Percentiles rank a stretch among this genome's conserved stretches.
phyloP scores from a whole-genome alignment of 768 basidiomycete genomes.

The Chalciporus pseudorubinellus region DNA sequence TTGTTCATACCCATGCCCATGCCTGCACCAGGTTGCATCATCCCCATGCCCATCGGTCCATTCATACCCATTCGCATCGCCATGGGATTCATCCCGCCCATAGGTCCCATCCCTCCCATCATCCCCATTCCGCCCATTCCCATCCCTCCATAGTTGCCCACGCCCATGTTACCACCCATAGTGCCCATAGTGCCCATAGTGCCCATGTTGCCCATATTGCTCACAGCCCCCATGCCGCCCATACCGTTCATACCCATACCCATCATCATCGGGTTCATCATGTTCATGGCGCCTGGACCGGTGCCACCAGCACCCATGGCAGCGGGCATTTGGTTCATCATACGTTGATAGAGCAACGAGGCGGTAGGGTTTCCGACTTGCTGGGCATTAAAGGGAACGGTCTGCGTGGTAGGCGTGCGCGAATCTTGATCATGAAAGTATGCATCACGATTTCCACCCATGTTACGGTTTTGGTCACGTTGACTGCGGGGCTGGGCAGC shows the following conservation, averaged over 20 bases:
- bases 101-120: slow-evolving; percentile 31
- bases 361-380: slow-evolving; percentile 36
- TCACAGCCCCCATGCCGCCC: slow-evolving; percentile 36
- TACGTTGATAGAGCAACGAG: slow-evolving; percentile 35
- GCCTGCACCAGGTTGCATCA: slow-evolving; percentile 28
- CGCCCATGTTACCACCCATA: slow-evolving; percentile 21
- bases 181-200: background rate
- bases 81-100: slow-evolving; percentile 30
- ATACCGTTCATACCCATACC: slow-evolving; percentile 47
- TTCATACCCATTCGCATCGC: slow-evolving; percentile 37
- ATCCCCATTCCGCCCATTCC: slow-evolving; percentile 37
- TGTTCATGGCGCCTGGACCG: slow-evolving; percentile 48
- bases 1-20: slow-evolving; percentile 23
- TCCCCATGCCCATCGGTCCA: slow-evolving; percentile 38
- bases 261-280: slow-evolving; percentile 52
- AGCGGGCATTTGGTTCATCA: slow-evolving; percentile 40
- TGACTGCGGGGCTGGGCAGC: slow-evolving; percentile 71
- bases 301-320: slow-evolving; percentile 42
- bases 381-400: slow-evolving; percentile 33
- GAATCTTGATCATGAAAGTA: slow-evolving; percentile 37
- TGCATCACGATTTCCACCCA: slow-evolving; percentile 23
- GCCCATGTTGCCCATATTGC: slow-evolving; percentile 29
- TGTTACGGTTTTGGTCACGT: slow-evolving; percentile 50
- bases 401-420: slow-evolving; percentile 32
- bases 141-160: slow-evolving; percentile 15